Evolutionary conservation across 441 rosid genomes (phyloP).

Genomic region (Gossypium davidsonii): DNA sequence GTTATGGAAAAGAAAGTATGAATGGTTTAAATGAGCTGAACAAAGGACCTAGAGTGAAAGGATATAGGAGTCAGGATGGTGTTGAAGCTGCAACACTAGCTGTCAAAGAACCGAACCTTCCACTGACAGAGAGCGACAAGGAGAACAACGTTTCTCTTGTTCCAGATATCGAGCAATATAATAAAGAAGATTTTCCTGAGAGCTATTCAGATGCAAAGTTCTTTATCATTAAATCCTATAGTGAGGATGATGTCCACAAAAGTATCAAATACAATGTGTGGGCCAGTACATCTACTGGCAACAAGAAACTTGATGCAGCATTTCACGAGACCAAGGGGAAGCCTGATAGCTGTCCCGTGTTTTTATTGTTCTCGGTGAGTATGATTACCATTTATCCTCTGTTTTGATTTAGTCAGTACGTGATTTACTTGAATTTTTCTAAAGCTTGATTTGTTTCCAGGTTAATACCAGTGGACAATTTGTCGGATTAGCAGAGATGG

Average conservation of each 20-base stretch:
- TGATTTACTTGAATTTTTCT: background rate
- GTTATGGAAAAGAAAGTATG: conserved; percentile 42
- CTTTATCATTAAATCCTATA: conserved; percentile 66
- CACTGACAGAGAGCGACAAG: conserved; percentile 20
- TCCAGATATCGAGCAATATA: conserved; percentile 35
- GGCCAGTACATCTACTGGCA: conserved; percentile 71
- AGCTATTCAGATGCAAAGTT: conserved; percentile 44
- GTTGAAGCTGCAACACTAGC: conserved; percentile 24
- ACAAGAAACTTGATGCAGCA: conserved; percentile 81
- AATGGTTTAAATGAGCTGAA: conserved; percentile 65
- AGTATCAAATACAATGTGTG: conserved; percentile 61
- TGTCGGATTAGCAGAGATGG: conserved; percentile 70
- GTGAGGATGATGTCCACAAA: conserved; percentile 75
- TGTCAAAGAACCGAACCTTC: conserved; percentile 28
- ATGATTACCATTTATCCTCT: background rate
- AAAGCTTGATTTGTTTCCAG: conserved; percentile 21
- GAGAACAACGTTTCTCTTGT: conserved; percentile 20
- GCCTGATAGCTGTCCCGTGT: conserved; percentile 59
- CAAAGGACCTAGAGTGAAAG: conserved; percentile 59
- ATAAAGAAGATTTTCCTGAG: conserved; percentile 42
- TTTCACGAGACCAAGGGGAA: conserved; percentile 57
- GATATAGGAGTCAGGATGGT: conserved; percentile 38
- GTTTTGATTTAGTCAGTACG: background rate
- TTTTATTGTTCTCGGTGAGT: conserved; percentile 86
- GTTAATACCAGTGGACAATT: conserved; percentile 76